Evolutionary conservation across 2,329 filamentous ascomycete genomes (phyloP).

Genomic region (Parastagonospora nodorum): DNA sequence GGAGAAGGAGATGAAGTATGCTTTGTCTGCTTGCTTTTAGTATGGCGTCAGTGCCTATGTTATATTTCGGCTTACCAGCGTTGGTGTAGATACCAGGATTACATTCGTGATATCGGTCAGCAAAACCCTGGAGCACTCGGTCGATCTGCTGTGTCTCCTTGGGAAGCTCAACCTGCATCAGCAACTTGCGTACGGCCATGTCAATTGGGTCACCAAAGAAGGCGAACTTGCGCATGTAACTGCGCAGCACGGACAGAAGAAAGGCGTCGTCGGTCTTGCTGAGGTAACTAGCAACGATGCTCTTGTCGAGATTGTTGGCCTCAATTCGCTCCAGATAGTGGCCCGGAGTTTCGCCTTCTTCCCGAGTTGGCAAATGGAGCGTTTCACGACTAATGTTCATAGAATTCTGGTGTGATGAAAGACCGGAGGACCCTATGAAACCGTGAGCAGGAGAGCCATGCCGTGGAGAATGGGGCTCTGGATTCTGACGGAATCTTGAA

Average conservation of each 20-base stretch:
- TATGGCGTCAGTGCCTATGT: background rate
- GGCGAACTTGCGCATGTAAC: constrained; percentile 92
- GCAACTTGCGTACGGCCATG: constrained; percentile 92
- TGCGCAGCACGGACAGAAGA: constrained; percentile 79
- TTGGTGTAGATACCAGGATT: constrained; percentile 93
- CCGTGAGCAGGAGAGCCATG: constrained; percentile 65
- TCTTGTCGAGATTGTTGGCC: constrained; percentile 74
- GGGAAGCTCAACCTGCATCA: constrained; percentile 95
- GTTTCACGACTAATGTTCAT: constrained; percentile 76
- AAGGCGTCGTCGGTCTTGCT: constrained; percentile 88
- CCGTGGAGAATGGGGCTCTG: constrained; percentile 66
- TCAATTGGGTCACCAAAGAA: constrained; percentile 98
- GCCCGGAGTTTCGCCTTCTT: constrained; percentile 87
- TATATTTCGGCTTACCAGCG: constrained; percentile 56
- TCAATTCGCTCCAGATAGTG: constrained; percentile 87
- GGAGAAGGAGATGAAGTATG: constrained; percentile 98
- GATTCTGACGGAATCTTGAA: constrained; percentile 78
- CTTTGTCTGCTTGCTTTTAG: constrained; percentile 67
- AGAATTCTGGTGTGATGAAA: constrained; percentile 81
- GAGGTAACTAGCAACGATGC: constrained; percentile 81
- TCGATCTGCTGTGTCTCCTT: constrained; percentile 99
- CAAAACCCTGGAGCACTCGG: constrained; percentile 89
- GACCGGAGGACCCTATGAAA: constrained; percentile 71
- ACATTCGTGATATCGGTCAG: constrained; percentile 96
- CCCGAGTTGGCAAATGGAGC: constrained; percentile 72